These are phyloP conservation scores for Abelmoschus esculentus DNA, from an alignment of 345 rosid genomes.

Conservation along the genomic window DNA sequence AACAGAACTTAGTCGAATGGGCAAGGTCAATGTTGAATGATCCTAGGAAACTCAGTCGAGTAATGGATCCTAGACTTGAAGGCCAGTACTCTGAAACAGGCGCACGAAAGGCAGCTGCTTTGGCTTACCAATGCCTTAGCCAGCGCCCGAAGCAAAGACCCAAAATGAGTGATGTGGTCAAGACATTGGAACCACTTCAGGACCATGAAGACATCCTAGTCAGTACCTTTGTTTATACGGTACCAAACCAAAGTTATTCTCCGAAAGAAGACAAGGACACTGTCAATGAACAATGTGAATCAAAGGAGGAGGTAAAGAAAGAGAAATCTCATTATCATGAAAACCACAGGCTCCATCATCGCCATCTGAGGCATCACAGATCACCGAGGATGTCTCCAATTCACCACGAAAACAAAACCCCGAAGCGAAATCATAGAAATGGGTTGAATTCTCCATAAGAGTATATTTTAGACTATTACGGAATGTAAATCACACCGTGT, in stretches of 20 bases:
- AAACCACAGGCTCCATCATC: background rate
- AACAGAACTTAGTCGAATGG: slow-evolving; percentile 63
- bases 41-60: slow-evolving; percentile 49
- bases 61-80: slow-evolving; percentile 88
- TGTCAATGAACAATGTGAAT: slow-evolving; percentile 19
- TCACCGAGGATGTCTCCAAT: slow-evolving; percentile 24
- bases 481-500: slow-evolving; percentile 1
- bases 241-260: slow-evolving; percentile 31
- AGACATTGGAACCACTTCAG: slow-evolving; percentile 50
- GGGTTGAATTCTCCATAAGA: slow-evolving; percentile 32
- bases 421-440: slow-evolving; percentile 15
- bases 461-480: background rate
- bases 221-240: slow-evolving; percentile 61
- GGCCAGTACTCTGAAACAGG: slow-evolving; percentile 83
- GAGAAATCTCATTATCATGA: slow-evolving; percentile 25
- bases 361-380: slow-evolving; percentile 17
- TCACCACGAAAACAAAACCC: slow-evolving; percentile 18
- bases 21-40: slow-evolving; percentile 62
- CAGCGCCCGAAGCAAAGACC: slow-evolving; percentile 78
- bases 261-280: slow-evolving; percentile 15
- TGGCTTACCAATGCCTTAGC: slow-evolving; percentile 78
- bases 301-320: slow-evolving; percentile 27
- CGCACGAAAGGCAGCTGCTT: slow-evolving; percentile 62
- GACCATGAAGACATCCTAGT: slow-evolving; percentile 44
- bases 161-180: slow-evolving; percentile 50